Conservation (phyloP, 1,139 yeast species). For the Scheffersomyces insectosa region DNA sequence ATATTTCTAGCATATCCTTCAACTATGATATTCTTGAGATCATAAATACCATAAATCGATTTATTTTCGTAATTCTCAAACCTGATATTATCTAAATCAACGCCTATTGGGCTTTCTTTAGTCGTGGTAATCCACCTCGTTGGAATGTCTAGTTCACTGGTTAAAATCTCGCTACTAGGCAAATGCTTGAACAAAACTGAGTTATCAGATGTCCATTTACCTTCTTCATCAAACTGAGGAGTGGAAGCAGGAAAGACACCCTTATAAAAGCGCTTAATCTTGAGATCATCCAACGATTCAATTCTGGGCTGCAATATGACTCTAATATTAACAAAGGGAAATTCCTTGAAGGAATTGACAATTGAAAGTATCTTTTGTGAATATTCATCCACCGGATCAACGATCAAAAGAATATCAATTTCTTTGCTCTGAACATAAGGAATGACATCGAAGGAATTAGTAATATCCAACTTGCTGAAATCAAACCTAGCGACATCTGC, state of each 20-base stretch:
- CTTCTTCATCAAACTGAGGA: constrained; percentile 43
- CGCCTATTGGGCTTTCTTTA: constrained; percentile 32
- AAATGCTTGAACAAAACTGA: constrained; percentile 24
- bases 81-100: constrained; percentile 65
- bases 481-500: constrained; percentile 43
- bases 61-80: constrained; percentile 29
- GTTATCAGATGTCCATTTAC: constrained; percentile 21
- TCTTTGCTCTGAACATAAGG: constrained; percentile 20
- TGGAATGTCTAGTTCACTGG: constrained; percentile 65
- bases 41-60: constrained; percentile 17
- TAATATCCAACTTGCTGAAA: constrained; percentile 36
- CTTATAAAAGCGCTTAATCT: constrained; percentile 61
- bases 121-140: constrained; percentile 63
- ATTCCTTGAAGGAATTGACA: constrained; percentile 43
- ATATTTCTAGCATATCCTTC: constrained; percentile 71
- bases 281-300: constrained; percentile 33
- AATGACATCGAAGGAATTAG: constrained; percentile 33
- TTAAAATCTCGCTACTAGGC: constrained; percentile 52
- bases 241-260: constrained; percentile 38
- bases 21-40: constrained; percentile 51
- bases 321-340: constrained; percentile 49
- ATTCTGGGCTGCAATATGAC: constrained; percentile 61
- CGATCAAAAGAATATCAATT: constrained; percentile 55
- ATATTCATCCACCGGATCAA: constrained; percentile 72
- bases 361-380: constrained; percentile 65